Evolutionary conservation across 1,284 basidiomycete species (phyloP), one percentile per base, ranked within the genome.

Genomic region (Apiotrichum montevideense): DNA sequence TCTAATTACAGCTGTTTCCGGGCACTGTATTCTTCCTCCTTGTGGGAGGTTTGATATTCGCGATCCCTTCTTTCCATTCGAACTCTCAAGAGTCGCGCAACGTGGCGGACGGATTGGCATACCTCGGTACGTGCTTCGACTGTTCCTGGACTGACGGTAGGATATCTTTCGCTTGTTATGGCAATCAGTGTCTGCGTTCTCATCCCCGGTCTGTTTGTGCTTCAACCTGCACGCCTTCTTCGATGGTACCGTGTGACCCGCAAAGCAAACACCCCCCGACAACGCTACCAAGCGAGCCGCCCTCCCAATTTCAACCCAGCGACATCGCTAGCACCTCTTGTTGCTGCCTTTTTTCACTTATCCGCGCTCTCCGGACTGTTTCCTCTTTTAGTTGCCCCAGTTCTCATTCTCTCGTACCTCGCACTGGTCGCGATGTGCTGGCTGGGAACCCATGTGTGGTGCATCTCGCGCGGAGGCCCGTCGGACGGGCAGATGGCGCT

Each of bases 401-500:
- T 85, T 43, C 77, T 84, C 32, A 55, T 89, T 37, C 74, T 90
- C 53, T 71, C 90, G 3, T 78, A 86, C 56, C 78, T 90, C 15
- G 84, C 84, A 3, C 78, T 88, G 55, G 79, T 89, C 61, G 86
- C 87, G 11, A 85, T 87, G 72, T 84, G 86, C 44, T 88, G 84
- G 75, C 81, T 88, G 54, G 78, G 87, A 55, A 84, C 85, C 41
- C 87, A 87, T 68, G 86, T 88, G 33, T 87, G 85, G 65, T 84
- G 81, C 11, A 80, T 85, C 34, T 85, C 83, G 14, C 81, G 83
- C 52, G 85, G 85, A 6, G 68, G 72, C 5, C 84, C 85, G 67
- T 86, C 85, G 0, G 86, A 86, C 9, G 87, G 87, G 1, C 69
- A 85, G 9, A 71, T 88, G 13, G 85, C 87, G 59, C 81, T 90